Percentiles rank a stretch among this genome's conserved stretches.
These are phyloP conservation scores for Manihot esculenta DNA, from an alignment of 441 rosid genomes.

Conservation along the genomic window DNA sequence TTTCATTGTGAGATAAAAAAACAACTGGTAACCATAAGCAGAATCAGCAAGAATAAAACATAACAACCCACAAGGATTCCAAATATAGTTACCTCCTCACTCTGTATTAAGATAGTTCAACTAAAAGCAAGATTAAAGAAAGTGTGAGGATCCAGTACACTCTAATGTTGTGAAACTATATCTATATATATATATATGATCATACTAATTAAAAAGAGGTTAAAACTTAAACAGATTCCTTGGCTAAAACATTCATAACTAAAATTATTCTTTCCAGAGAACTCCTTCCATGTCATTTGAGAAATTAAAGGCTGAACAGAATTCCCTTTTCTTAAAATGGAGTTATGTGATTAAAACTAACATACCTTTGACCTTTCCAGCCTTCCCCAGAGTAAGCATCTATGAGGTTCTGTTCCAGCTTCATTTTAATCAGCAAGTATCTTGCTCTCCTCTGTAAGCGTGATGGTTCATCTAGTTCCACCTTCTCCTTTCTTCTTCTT, in stretches of 20 bases:
- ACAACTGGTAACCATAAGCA: background rate
- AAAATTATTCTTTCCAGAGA: background rate
- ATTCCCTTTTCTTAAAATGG: conserved; percentile 5
- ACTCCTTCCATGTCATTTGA: background rate
- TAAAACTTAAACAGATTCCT: background rate
- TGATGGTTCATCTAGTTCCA: conserved; percentile 65
- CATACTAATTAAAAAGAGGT: background rate
- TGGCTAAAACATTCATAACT: background rate
- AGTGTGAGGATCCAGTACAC: background rate
- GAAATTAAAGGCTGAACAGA: background rate
- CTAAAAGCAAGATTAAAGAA: background rate
- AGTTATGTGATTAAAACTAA: background rate
- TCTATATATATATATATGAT: background rate
- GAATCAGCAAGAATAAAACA: background rate
- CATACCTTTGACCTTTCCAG: conserved; percentile 99
- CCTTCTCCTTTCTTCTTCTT: conserved; percentile 47
- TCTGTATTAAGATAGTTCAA: background rate
- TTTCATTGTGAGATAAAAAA: background rate
- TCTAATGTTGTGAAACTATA: background rate
- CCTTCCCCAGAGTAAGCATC: conserved; percentile 99
- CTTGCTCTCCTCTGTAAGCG: conserved; percentile 87
- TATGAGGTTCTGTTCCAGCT: conserved; percentile 94
- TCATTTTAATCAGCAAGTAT: conserved; percentile 87
- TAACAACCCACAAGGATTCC: too few species aligned
- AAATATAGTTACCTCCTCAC: background rate